These are phyloP conservation scores for Terfezia boudieri DNA, from an alignment of 495 filamentous ascomycete genomes.

Conservation along the genomic window DNA sequence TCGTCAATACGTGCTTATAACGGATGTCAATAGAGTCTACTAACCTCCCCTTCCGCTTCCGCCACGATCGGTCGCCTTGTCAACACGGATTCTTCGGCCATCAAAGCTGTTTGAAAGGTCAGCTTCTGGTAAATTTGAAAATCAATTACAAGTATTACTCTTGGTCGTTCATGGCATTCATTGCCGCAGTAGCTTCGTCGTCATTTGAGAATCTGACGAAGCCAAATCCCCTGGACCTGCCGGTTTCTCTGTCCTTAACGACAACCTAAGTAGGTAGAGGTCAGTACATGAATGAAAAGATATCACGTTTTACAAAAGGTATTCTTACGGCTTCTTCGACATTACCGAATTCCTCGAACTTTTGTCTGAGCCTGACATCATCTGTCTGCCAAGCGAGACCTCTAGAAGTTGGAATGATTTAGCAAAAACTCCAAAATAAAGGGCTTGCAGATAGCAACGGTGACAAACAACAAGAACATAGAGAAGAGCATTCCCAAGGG, in stretches of 20 bases:
- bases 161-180: constrained; percentile 69
- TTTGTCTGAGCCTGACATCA: constrained; percentile 53
- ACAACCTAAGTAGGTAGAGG: constrained; percentile 44
- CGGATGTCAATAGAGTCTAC: too few species aligned
- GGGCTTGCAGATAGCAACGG: not conserved
- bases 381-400: constrained; percentile 97
- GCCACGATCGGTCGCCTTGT: constrained; percentile 61
- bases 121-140: constrained; percentile 1
- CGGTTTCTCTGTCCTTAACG: constrained; percentile 90
- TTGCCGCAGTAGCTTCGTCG: constrained; percentile 62
- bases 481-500: not conserved
- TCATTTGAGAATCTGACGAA: constrained; percentile 78
- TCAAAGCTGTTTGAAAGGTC: constrained; percentile 46
- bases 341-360: constrained; percentile 71
- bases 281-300: not conserved
- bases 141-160: constrained; percentile 38
- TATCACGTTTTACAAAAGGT: not conserved
- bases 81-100: constrained; percentile 83
- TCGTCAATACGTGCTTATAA: constrained; percentile 3
- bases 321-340: constrained; percentile 80
- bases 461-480: not conserved
- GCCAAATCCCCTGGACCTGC: constrained; percentile 88
- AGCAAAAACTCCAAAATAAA: not conserved
- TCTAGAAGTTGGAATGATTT: constrained; percentile 23
- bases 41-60: too few species aligned